Evolutionary conservation across 1,139 yeast species (phyloP).

Genomic region (Geotrichum citri-aurantii): DNA sequence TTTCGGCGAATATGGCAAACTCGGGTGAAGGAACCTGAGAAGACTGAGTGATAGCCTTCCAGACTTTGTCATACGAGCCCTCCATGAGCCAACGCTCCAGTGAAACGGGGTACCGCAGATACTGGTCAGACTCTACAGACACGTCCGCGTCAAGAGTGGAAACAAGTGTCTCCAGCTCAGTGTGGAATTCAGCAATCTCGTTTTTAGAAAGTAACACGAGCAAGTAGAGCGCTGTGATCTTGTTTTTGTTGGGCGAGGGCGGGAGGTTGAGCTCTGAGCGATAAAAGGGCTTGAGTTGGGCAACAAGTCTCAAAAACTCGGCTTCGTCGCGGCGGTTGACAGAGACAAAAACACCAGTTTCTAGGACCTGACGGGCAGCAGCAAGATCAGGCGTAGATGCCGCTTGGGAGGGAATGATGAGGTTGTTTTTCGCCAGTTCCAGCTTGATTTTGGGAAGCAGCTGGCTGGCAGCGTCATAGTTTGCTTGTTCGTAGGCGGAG

Average conservation of each 20-base stretch:
- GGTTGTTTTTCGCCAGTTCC: constrained; percentile 68
- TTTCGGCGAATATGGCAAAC: constrained; percentile 39
- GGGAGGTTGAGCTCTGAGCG: constrained; percentile 44
- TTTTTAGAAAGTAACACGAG: constrained; percentile 75
- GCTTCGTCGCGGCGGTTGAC: constrained; percentile 58
- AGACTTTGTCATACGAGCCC: constrained; percentile 90
- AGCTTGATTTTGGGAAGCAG: constrained; percentile 68
- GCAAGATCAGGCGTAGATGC: constrained; percentile 51
- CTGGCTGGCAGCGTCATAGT: constrained; percentile 55
- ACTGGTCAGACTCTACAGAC: constrained; percentile 46
- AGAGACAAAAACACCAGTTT: constrained; percentile 77
- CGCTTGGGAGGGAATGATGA: constrained; percentile 60
- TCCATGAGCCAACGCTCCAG: constrained; percentile 94
- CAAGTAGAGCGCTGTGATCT: constrained; percentile 71
- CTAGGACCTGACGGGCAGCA: constrained; percentile 76
- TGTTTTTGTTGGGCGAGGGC: constrained; percentile 60
- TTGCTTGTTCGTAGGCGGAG: constrained; percentile 52
- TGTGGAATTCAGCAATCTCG: constrained; percentile 80
- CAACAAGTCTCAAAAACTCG: constrained; percentile 64
- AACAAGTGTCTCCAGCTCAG: constrained; percentile 72
- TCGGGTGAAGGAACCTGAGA: constrained; percentile 46
- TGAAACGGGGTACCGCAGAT: constrained; percentile 74
- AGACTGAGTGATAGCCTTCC: constrained; percentile 57
- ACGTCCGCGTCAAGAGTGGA: constrained; percentile 6
- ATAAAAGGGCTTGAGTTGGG: constrained; percentile 77